phyloP scores from a whole-genome alignment of 2,329 filamentous ascomycete genomes.

The Periconia digitata region DNA sequence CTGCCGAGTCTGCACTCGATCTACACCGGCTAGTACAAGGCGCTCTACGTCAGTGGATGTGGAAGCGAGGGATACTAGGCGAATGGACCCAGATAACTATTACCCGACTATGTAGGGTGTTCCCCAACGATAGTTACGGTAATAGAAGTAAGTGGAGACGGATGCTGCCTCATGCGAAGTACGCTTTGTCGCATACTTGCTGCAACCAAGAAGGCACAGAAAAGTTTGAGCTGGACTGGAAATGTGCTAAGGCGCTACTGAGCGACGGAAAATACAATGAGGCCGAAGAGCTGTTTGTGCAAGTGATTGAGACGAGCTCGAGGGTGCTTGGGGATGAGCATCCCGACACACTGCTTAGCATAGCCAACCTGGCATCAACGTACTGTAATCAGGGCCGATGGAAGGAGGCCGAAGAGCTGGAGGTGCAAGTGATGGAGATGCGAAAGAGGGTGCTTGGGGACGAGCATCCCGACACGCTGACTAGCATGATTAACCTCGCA shows the following conservation, averaged over 20 bases:
- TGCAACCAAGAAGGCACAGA: constrained; percentile 3
- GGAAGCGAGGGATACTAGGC: constrained; percentile 2
- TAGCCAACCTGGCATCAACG: neutral
- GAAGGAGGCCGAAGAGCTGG: neutral
- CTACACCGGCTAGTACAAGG: constrained; percentile 16
- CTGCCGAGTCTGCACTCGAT: constrained; percentile 13
- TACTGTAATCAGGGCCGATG: neutral
- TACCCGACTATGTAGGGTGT: constrained; percentile 13
- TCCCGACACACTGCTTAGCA: constrained; percentile 1
- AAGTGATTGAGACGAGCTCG: too few species aligned
- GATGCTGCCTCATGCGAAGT: constrained; percentile 17
- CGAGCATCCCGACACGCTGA: too few species aligned
- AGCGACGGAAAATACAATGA: too few species aligned
- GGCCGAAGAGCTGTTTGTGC: neutral
- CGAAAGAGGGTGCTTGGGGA: too few species aligned
- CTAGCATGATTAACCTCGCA: neutral
- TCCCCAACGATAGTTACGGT: constrained; percentile 13
- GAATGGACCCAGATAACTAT: constrained; percentile 10
- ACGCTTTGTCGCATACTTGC: constrained; percentile 11
- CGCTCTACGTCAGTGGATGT: constrained; percentile 10
- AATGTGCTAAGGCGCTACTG: too few species aligned
- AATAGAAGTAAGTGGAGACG: constrained; percentile 24
- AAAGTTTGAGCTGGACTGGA: too few species aligned
- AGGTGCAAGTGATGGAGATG: too few species aligned
- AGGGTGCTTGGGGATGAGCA: too few species aligned